Evolutionary conservation across 2,329 filamentous ascomycete species (phyloP).

Genomic region (Curvularia sp.): DNA sequence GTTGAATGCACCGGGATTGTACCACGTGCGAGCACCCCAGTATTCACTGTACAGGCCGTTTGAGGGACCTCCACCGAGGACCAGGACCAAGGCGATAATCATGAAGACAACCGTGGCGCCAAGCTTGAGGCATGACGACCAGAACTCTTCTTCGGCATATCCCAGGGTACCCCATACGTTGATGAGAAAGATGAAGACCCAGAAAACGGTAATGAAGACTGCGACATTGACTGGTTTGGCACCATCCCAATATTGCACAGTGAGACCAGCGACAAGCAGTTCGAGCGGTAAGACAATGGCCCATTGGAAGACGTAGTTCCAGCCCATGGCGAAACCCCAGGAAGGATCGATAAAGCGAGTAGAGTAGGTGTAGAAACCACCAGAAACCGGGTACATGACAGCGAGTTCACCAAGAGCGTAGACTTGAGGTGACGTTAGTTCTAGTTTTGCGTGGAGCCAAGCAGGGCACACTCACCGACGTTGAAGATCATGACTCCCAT

Average conservation of each 20-base stretch:
- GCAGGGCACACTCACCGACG: conserved; percentile 39
- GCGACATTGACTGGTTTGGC: conserved; percentile 27
- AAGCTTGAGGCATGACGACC: conserved; percentile 48
- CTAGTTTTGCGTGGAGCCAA: background rate
- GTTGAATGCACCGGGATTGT: conserved; percentile 59
- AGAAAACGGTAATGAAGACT: conserved; percentile 51
- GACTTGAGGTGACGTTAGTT: conserved; percentile 57
- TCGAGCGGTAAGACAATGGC: conserved; percentile 50
- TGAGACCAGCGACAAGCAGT: conserved; percentile 49
- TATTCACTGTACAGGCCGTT: conserved; percentile 58
- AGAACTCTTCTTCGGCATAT: conserved; percentile 53
- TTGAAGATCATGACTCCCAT: conserved; percentile 52
- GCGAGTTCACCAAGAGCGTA: conserved; percentile 62
- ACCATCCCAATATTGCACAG: conserved; percentile 47
- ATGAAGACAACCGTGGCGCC: conserved; percentile 49
- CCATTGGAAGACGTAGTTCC: conserved; percentile 50
- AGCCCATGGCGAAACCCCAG: conserved; percentile 51
- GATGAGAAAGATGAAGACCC: conserved; percentile 47
- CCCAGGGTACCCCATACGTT: conserved; percentile 51
- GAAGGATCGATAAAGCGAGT: conserved; percentile 57
- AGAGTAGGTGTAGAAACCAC: conserved; percentile 60
- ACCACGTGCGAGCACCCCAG: conserved; percentile 68
- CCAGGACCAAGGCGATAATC: conserved; percentile 60
- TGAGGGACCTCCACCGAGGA: conserved; percentile 62
- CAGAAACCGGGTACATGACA: conserved; percentile 65